Conservation (phyloP, 495 filamentous ascomycete species). For the Penicillium alfredii region DNA sequence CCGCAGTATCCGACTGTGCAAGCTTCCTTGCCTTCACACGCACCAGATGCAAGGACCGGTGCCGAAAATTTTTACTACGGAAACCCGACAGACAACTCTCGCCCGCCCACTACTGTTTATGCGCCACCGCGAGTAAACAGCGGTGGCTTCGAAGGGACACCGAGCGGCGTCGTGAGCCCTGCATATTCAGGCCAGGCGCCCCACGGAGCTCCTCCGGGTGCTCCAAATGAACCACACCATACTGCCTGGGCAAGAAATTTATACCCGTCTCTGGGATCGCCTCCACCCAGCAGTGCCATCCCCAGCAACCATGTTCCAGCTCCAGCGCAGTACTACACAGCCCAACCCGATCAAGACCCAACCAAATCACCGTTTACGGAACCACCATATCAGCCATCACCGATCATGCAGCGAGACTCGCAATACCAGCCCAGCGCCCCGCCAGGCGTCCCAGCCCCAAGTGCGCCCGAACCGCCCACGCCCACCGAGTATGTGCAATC, state of each 20-base stretch:
- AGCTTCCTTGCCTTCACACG: slow-evolving; percentile 53
- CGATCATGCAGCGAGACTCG: slow-evolving; percentile 26
- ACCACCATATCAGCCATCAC: slow-evolving; percentile 24
- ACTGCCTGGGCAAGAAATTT: slow-evolving; percentile 25
- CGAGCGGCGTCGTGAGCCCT: slow-evolving; percentile 21
- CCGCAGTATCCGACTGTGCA: slow-evolving; percentile 59
- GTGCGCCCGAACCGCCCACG: slow-evolving; percentile 23
- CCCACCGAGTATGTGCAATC: slow-evolving; percentile 25
- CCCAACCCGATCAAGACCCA: slow-evolving; percentile 22
- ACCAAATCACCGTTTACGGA: slow-evolving; percentile 16
- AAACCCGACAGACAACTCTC: slow-evolving; percentile 46
- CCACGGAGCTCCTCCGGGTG: slow-evolving; percentile 19
- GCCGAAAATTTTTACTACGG: slow-evolving; percentile 79
- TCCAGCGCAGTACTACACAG: slow-evolving; percentile 29
- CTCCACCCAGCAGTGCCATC: slow-evolving; percentile 20
- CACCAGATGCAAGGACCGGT: slow-evolving; percentile 43
- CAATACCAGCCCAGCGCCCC: slow-evolving; percentile 29
- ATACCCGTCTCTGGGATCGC: slow-evolving; percentile 26
- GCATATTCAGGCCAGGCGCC: slow-evolving; percentile 21
- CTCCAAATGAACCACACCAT: slow-evolving; percentile 12
- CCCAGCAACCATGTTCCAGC: slow-evolving; percentile 13
- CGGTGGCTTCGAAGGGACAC: slow-evolving; percentile 13
- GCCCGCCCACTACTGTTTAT: slow-evolving; percentile 36
- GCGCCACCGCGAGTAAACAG: slow-evolving; percentile 34
- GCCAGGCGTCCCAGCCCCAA: slow-evolving; percentile 13